Conservation (phyloP, 257 asterid species). For the Cordia subcordata region DNA sequence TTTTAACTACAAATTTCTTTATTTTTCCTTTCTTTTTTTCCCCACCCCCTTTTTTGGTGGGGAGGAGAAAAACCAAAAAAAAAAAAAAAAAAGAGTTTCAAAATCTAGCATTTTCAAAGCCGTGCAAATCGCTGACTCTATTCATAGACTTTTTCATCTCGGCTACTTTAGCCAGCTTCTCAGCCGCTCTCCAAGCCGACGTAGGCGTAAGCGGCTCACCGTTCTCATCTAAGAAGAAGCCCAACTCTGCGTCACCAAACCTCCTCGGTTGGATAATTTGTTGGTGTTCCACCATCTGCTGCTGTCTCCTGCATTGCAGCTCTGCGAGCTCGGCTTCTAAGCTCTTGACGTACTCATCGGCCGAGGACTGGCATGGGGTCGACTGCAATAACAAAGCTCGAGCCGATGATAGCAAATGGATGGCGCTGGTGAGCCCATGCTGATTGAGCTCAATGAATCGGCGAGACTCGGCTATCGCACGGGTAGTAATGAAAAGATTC, state of each 20-base stretch:
- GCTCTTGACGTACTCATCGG: conserved; percentile 36
- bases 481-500: conserved; percentile 48
- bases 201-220: conserved; percentile 76
- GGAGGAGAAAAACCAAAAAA: no score
- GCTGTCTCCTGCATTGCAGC: conserved; percentile 54
- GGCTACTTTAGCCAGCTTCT: conserved; percentile 57
- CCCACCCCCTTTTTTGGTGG: not conserved
- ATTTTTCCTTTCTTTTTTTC: not conserved
- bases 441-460: conserved; percentile 55
- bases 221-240: conserved; percentile 42
- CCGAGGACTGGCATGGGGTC: conserved; percentile 33
- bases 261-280: conserved; percentile 32
- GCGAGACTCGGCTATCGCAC: conserved; percentile 77
- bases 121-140: conserved; percentile 67
- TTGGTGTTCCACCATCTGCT: conserved; percentile 14
- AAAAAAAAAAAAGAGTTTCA: conserved; percentile 15
- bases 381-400: conserved; percentile 57
- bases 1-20: not conserved
- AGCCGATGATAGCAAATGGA: conserved; percentile 68
- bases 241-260: conserved; percentile 29
- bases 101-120: conserved; percentile 90
- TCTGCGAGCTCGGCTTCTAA: conserved; percentile 67
- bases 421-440: conserved; percentile 63
- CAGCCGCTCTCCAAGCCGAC: conserved; percentile 74
- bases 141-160: conserved; percentile 39